These are phyloP conservation scores for Ganoderma meredithae DNA, from an alignment of 1,284 basidiomycete genomes.

Conservation along the genomic window DNA sequence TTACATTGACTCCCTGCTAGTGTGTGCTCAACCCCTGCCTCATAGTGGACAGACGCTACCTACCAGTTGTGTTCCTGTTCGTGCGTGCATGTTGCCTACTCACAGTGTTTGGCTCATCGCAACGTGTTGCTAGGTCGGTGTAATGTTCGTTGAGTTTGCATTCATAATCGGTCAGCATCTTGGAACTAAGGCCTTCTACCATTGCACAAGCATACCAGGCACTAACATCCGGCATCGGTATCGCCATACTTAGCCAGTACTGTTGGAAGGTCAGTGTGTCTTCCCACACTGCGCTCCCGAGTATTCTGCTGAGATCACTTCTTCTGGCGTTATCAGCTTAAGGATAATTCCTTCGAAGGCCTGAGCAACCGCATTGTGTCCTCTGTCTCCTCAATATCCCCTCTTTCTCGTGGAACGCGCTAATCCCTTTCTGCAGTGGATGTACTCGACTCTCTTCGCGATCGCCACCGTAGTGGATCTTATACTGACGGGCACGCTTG, in stretches of 20 bases:
- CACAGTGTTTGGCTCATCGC: not conserved
- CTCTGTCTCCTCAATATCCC: not conserved
- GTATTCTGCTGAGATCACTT: not conserved
- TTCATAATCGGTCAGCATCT: not conserved
- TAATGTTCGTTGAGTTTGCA: not conserved
- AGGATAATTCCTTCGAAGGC: not conserved
- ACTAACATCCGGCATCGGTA: not conserved
- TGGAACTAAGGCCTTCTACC: not conserved
- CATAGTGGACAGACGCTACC: not conserved
- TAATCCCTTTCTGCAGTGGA: not conserved
- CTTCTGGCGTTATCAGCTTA: not conserved
- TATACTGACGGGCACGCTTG: constrained; percentile 6
- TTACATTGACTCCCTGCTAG: not conserved
- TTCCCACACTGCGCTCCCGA: not conserved
- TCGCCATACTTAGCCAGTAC: not conserved
- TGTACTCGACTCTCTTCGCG: not conserved
- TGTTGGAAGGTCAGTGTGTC: not conserved
- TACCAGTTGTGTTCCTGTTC: not conserved
- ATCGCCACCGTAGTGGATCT: constrained; percentile 1
- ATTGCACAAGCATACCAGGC: not conserved
- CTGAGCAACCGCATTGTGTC: not conserved
- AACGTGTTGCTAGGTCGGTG: not conserved
- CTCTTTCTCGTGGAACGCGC: not conserved
- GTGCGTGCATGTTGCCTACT: not conserved
- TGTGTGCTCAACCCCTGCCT: not conserved